A percentile compares a stretch with the other conserved stretches of the same genome.
Evolutionary conservation across 768 basidiomycete species (phyloP).

Genomic region (Cytidiella melzeri): DNA sequence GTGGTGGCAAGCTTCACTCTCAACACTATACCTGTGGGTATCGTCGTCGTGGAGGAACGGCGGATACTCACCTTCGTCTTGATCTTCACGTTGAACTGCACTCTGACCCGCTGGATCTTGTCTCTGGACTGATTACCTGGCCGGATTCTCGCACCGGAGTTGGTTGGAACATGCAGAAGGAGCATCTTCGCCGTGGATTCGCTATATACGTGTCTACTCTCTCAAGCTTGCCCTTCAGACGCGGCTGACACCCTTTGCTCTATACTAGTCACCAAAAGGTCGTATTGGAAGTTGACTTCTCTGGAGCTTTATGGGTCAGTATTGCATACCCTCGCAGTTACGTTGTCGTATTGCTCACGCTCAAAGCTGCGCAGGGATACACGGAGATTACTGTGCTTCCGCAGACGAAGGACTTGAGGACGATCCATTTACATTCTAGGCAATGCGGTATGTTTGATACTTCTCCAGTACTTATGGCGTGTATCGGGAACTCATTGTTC

Average conservation of each 20-base stretch:
- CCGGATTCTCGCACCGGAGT: background rate
- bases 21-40: conserved; percentile 2
- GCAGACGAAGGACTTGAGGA: conserved; percentile 68
- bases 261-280: conserved; percentile 96
- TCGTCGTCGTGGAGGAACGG: conserved; percentile 5
- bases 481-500: background rate
- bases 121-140: conserved; percentile 5
- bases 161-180: conserved; percentile 57
- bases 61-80: conserved; percentile 1
- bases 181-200: conserved; percentile 77
- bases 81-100: background rate
- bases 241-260: conserved; percentile 42
- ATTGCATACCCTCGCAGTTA: conserved; percentile 19
- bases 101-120: background rate
- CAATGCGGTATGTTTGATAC: conserved; percentile 67
- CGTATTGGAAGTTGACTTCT: conserved; percentile 88
- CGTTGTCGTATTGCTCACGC: conserved; percentile 13
- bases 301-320: conserved; percentile 77
- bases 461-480: conserved; percentile 16
- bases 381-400: conserved; percentile 90
- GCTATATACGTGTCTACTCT: conserved; percentile 69
- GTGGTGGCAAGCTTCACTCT: background rate
- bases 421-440: conserved; percentile 82
- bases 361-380: conserved; percentile 57
- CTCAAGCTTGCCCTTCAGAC: conserved; percentile 6